Conservation (phyloP, 2,329 filamentous ascomycete genomes). For the Fusarium camptoceras region DNA sequence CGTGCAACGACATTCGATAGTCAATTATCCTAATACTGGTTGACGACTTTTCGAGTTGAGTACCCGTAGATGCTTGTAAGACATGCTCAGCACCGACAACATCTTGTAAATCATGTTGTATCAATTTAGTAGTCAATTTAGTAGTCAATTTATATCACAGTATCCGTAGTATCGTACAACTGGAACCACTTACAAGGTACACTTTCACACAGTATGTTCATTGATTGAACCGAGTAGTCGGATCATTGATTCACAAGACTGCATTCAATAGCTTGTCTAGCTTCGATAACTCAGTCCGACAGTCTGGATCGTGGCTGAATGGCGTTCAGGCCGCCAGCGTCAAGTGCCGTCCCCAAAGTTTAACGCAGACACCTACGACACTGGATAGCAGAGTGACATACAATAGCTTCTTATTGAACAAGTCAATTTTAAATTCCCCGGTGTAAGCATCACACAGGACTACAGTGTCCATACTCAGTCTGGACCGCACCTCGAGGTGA, state of each 20-base stretch:
- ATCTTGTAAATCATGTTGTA: background rate
- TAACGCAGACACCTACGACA: slow-evolving; percentile 9
- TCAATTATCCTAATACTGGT: slow-evolving; percentile 14
- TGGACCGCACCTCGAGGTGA: slow-evolving; percentile 3
- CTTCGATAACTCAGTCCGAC: slow-evolving; percentile 27
- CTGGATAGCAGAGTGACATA: slow-evolving; percentile 19
- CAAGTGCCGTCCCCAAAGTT: slow-evolving; percentile 25
- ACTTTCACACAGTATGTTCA: slow-evolving; percentile 2
- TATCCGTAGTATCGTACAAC: slow-evolving; percentile 1
- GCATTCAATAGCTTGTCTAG: slow-evolving; percentile 13
- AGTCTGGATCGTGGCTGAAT: slow-evolving; percentile 31
- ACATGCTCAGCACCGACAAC: background rate
- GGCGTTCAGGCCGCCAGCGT: slow-evolving; percentile 19
- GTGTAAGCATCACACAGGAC: background rate
- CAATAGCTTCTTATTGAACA: slow-evolving; percentile 1
- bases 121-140: background rate
- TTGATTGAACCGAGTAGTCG: slow-evolving; percentile 10
- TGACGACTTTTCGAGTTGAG: background rate
- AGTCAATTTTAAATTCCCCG: slow-evolving; percentile 11
- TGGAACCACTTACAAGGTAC: background rate
- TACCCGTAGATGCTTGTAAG: slow-evolving; percentile 4
- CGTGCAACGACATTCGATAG: slow-evolving; percentile 2
- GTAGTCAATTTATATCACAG: background rate
- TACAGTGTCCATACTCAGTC: slow-evolving; percentile 7
- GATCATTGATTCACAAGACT: slow-evolving; percentile 15